Evolutionary conservation across 371 early-diverging fungal species (phyloP), one percentile per base, ranked within the genome.

Genomic region (Mortierella sp.): DNA sequence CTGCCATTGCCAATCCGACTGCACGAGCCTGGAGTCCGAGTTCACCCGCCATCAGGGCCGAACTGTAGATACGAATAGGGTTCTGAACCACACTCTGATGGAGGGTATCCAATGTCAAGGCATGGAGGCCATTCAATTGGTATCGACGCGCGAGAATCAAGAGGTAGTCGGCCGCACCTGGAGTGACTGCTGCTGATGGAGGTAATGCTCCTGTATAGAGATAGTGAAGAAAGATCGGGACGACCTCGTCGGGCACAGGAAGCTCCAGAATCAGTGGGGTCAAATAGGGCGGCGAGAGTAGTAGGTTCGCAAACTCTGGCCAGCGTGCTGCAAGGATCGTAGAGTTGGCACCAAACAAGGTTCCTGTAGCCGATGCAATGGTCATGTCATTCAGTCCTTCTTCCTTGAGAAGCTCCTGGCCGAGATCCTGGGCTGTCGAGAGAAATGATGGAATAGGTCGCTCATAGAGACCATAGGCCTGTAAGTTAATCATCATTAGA

Each of bases 401-500:
- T 21, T 47, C 48, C 60, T 48, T 48, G 14, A 60, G 45, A 25
- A 60, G 47, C 11, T 60, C 60, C 9, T 21, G 25, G n/a, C 60
- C 60, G 14, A 60, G 60, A 16, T 60, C 60, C 28, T 60, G 60
- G 4, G 60, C 60, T 1, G 26, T 21, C 4, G 60, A 12, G 47
- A 46, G 25, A 28, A 60, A 60, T 12, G 60, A 60, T 3, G 60
- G 60, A 21, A 60, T 23, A 26, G 60, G 60, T 25, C 46, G 50
- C 60, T 60, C 60, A 25, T 60, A 60, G 2, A 60, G 60, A 46
- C 85, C 85, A 21, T 85, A 73, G 0, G 84, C 83, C 12, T 81
- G 72, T 57, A 85, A 46, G 25, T 84, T 72, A n/a, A 85, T 60
- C 23, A 75, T 66, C 43, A 80, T 74, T 45, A 81, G 57, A 52